These are phyloP conservation scores for Xanthoconium separans DNA, from an alignment of 1,284 basidiomycete species.

Conservation along the genomic window DNA sequence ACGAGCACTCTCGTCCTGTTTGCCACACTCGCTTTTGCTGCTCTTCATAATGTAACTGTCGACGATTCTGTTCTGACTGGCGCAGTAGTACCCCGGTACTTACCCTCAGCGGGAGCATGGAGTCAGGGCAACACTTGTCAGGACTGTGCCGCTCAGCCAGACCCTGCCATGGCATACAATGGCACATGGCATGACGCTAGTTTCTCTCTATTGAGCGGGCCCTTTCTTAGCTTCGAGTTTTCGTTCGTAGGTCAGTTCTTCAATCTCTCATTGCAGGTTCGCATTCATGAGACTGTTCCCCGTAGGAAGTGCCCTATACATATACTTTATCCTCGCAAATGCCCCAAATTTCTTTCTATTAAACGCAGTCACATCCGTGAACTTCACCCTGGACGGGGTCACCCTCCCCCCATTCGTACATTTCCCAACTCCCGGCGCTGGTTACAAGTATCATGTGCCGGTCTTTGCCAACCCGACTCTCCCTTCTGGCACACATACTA, in stretches of 20 bases:
- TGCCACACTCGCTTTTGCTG: neutral
- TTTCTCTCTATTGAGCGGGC: neutral
- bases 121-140: neutral
- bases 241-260: constrained; percentile 8
- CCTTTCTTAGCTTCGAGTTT: constrained; percentile 1
- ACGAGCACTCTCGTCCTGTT: neutral
- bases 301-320: constrained; percentile 19
- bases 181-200: constrained; percentile 20
- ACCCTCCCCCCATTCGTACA: neutral
- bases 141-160: neutral
- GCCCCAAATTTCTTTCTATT: neutral
- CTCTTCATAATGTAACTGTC: constrained; percentile 13
- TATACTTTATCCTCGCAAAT: constrained; percentile 18
- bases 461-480: constrained; percentile 16
- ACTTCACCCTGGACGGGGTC: constrained; percentile 11
- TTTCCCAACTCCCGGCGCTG: neutral
- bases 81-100: constrained; percentile 1
- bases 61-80: constrained; percentile 16
- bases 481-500: constrained; percentile 5
- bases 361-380: constrained; percentile 1
- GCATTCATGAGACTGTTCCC: neutral
- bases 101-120: neutral
- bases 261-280: neutral
- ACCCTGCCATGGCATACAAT: constrained; percentile 1
- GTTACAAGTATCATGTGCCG: constrained; percentile 16